Evolutionary conservation across 2,329 filamentous ascomycete species (phyloP).

Genomic region (Fusarium veterinarium): DNA sequence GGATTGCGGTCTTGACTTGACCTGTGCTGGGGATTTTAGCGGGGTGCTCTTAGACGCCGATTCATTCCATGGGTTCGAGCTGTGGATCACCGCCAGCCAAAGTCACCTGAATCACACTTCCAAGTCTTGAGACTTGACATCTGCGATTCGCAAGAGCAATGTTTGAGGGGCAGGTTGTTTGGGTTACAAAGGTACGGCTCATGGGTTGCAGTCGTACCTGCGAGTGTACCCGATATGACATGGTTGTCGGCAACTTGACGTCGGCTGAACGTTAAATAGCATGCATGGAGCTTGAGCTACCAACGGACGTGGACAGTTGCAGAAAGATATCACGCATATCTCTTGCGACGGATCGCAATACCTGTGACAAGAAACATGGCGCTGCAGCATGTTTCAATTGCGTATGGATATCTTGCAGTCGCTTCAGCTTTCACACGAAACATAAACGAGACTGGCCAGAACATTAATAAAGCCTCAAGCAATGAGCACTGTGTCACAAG

Average conservation of each 20-base stretch:
- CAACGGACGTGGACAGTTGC: not conserved
- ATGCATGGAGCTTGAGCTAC: conserved; percentile 22
- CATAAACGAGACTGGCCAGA: not conserved
- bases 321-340: not conserved
- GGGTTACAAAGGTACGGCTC: not conserved
- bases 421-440: conserved; percentile 4
- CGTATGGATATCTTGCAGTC: not conserved
- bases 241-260: not conserved
- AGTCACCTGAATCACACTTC: conserved; percentile 13
- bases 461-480: not conserved
- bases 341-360: conserved; percentile 3
- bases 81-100: not conserved
- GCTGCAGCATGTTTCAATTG: conserved; percentile 10
- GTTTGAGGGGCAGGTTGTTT: not conserved
- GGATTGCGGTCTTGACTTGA: conserved; percentile 30
- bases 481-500: conserved; percentile 18
- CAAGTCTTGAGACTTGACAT: not conserved
- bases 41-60: conserved; percentile 22
- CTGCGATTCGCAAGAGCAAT: conserved; percentile 3
- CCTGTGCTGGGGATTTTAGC: conserved; percentile 33
- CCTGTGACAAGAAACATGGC: conserved; percentile 9
- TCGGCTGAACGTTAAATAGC: conserved; percentile 22
- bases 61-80: conserved; percentile 7
- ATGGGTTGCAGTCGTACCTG: not conserved
- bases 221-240: not conserved